Percentiles rank a stretch among this genome's conserved stretches.
These are phyloP conservation scores for Penicillium paxilli DNA, from an alignment of 495 filamentous ascomycete species.

Conservation along the genomic window DNA sequence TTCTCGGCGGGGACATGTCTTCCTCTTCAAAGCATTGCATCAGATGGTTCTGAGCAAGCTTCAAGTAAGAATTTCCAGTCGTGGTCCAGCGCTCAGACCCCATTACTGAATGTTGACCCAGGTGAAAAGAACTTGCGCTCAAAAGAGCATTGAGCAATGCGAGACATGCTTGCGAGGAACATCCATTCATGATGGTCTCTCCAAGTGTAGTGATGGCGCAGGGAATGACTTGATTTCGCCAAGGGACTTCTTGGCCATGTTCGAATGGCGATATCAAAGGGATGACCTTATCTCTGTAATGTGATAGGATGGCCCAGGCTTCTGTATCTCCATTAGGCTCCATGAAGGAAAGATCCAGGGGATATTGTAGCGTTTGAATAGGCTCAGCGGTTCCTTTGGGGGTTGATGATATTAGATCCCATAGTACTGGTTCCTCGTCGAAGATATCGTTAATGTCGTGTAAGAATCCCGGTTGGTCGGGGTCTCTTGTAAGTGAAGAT, in stretches of 20 bases:
- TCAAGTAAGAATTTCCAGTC: constrained; percentile 4
- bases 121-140: constrained; percentile 20
- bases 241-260: constrained; percentile 13
- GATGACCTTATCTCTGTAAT: constrained; percentile 20
- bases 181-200: constrained; percentile 9
- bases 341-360: background rate
- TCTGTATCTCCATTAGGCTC: background rate
- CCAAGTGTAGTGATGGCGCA: constrained; percentile 16
- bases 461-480: background rate
- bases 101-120: constrained; percentile 3
- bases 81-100: constrained; percentile 3
- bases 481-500: background rate
- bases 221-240: constrained; percentile 17
- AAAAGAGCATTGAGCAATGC: constrained; percentile 17
- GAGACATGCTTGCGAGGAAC: constrained; percentile 6
- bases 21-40: constrained; percentile 11
- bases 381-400: background rate
- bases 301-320: constrained; percentile 20
- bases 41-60: constrained; percentile 11
- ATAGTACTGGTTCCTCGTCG: background rate
- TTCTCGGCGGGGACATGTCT: background rate
- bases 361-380: background rate
- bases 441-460: background rate
- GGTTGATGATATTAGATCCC: background rate
- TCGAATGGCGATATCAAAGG: constrained; percentile 18